Percentiles rank a stretch among this genome's conserved stretches.
These are phyloP conservation scores for Hippophae tibetana DNA, from an alignment of 306 rosid genomes.

Conservation along the genomic window DNA sequence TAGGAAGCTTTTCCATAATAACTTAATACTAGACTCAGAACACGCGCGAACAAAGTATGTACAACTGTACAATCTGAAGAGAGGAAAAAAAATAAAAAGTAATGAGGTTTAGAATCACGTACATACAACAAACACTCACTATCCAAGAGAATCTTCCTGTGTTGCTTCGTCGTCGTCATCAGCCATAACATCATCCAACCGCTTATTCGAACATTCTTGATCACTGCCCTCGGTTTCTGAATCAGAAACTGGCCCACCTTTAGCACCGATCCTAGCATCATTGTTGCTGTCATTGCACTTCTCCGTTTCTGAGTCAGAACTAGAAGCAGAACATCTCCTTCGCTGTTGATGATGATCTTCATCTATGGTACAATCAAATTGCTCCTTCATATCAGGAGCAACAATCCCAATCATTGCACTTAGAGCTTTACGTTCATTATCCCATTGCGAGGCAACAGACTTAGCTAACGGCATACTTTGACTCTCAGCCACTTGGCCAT, in stretches of 20 bases:
- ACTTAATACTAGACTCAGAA: too few relatives aligned
- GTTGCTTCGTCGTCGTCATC: conserved; percentile 64
- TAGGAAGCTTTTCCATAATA: too few relatives aligned
- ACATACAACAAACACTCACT: background rate
- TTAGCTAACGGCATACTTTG: conserved; percentile 37
- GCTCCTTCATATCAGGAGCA: conserved; percentile 70
- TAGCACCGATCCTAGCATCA: conserved; percentile 12
- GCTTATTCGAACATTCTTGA: conserved; percentile 6
- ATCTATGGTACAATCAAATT: conserved; percentile 38
- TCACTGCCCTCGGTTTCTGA: conserved; percentile 49
- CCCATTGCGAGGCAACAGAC: conserved; percentile 27
- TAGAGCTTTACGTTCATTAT: conserved; percentile 52
- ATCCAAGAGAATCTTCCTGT: conserved; percentile 48
- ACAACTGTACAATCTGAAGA: too few relatives aligned
- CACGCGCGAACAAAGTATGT: too few relatives aligned
- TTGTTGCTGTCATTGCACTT: conserved; percentile 34
- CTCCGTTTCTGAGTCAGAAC: conserved; percentile 45
- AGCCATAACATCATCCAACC: conserved; percentile 38
- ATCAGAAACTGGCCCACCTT: conserved; percentile 46
- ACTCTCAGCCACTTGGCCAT: conserved; percentile 46
- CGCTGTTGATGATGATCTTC: conserved; percentile 25
- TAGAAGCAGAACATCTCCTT: conserved; percentile 16
- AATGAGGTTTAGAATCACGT: too few relatives aligned
- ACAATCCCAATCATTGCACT: conserved; percentile 86
- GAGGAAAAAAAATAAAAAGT: too few relatives aligned